Evolutionary conservation across 1,284 basidiomycete genomes (phyloP), one percentile per base, ranked within the genome.

Genomic region (Trichosporon coremiiforme): DNA sequence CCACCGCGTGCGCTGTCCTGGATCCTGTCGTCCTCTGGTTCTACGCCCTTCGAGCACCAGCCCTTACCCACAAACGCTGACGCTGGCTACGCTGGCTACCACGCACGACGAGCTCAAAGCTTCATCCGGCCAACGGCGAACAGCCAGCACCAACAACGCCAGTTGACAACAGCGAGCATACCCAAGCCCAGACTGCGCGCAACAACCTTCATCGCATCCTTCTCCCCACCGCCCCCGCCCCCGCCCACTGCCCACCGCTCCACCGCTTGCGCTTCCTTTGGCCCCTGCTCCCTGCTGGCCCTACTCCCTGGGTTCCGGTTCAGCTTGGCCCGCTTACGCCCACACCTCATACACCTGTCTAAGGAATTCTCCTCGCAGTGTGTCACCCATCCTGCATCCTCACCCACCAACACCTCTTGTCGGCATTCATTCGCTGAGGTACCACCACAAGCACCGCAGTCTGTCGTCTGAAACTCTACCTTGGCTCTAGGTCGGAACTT

Each of bases 381-480:
- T 53, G 50, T 53, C 50, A 53, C 50, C 50, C n/a, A n/a, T n/a
- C n/a, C n/a, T n/a, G n/a, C 50, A 53, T 17, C 50, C n/a, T 17
- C 20, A 22, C 22, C 47, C 47, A 50, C 33, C 57, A 33, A 33
- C 57, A 62, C 57, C 57, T 31, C 57, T 33, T 33, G 35, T 62
- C 57, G 57, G 57, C 57, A 62, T 62, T 33, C 57, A 62, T 31
- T 53, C 22, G 50, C 50, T 53, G 50, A 53, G 50, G 50, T 25
- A 53, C 50, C 17, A 53, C 9, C 20, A 20, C 50, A 53, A 1
- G 50, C 50, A 53, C 50, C 50, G 50, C 50, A 20, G 50, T n/a
- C 57, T 33, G 29, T 62, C 57, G 57, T 62, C 57, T 62, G 57
- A 62, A 62, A 62, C 57, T 62, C 57, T 62, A 15, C 57, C 29